Base-by-base conservation (phyloP, 2,329 filamentous ascomycete species). In the Didymellaceae sp. region DNA sequence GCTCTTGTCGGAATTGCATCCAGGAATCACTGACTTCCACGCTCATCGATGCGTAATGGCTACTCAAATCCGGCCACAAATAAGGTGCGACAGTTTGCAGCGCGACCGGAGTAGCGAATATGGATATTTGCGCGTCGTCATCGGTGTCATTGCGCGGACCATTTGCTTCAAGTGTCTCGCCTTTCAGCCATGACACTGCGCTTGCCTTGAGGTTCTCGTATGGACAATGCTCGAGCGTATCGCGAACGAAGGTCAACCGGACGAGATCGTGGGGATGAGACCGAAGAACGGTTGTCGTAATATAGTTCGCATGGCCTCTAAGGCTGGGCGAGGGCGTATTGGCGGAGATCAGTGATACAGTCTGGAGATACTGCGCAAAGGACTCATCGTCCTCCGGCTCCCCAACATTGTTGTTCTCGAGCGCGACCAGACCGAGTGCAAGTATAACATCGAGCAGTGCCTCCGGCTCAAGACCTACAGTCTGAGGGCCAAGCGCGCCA, bases 121-220 rank as follows among this genome's bases (percentile, higher is more conserved):
- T 75, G 14, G 55, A 58, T 5, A 55, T 58, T 38, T 57, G 33
- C 6, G 25, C 48, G 9, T 58, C 52, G 4, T 59, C 38, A 11
- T 68, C 55, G 11, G 53, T 39, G 5, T 50, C 34, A 17, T 50
- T 17, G 7, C 45, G 25, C 14, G 70, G 77, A 3, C 57, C 39
- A 21, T 67, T 69, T 4, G 79, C 77, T 57, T 79, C 75, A 5
- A 85, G 74, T 0, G 83, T 80, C 61, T 85, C 83, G 31, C 82
- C 76, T 61, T 85, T 86, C 25, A 86, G 71, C 83, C 83, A 86
- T 25, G 79, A 78, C 5, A 86, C 78, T 2, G 82, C 83, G 32
- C 78, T 79, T 26, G 82, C 80, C 59, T 82, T 82, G 28, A 82
- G 76, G 13, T 81, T 80, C 35, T 79, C 76, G 50, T 82, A 78